Conservation (phyloP, 1,139 yeast genomes). For the Debaryomyces nepalensis region DNA sequence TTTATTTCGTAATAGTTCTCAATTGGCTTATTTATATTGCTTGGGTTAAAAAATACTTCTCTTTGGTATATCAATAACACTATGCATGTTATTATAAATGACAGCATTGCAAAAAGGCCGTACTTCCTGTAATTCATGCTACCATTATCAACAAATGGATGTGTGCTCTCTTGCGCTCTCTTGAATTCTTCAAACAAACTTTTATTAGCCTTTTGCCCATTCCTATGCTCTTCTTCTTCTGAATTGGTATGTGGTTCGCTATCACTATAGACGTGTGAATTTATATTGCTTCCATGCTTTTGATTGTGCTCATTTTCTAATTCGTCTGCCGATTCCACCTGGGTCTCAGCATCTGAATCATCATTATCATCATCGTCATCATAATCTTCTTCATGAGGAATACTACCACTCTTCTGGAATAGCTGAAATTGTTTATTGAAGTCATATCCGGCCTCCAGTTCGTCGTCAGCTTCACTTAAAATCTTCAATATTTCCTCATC, state of each 20-base stretch:
- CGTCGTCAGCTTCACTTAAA: constrained; percentile 19
- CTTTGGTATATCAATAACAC: constrained; percentile 8
- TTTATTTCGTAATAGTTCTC: constrained; percentile 18
- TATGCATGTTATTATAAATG: constrained; percentile 10
- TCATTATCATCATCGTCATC: constrained; percentile 16
- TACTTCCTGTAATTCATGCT: constrained; percentile 7
- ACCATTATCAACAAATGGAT: constrained; percentile 4
- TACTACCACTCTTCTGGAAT: constrained; percentile 18
- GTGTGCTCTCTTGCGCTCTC: constrained; percentile 12
- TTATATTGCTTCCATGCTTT: constrained; percentile 1
- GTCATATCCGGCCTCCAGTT: constrained; percentile 15
- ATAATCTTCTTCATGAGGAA: constrained; percentile 11
- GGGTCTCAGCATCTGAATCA: constrained; percentile 16
- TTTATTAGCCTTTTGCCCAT: constrained; percentile 11
- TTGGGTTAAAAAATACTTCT: not conserved
- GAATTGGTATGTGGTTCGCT: not conserved
- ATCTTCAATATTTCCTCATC: constrained; percentile 20
- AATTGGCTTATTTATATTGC: constrained; percentile 9
- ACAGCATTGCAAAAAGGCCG: constrained; percentile 10
- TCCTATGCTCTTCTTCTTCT: not conserved
- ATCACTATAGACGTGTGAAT: not conserved
- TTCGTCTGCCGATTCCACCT: constrained; percentile 15
- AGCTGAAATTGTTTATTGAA: constrained; percentile 23
- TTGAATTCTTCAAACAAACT: constrained; percentile 16
- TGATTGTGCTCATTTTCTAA: constrained; percentile 3